phyloP scores from a whole-genome alignment of 2,329 filamentous ascomycete species.

The Aspergillus hortae region DNA sequence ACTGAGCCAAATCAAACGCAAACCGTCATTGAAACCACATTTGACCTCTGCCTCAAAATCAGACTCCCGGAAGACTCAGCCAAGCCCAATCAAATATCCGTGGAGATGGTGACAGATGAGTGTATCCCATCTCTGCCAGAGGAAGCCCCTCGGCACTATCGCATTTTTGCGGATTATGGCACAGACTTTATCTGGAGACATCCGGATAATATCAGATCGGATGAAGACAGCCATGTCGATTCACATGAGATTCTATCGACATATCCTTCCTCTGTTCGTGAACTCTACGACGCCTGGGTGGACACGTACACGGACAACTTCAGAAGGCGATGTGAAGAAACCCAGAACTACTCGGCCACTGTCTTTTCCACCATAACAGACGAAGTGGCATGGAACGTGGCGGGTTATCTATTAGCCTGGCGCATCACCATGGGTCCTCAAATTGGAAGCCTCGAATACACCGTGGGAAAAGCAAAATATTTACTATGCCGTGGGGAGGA shows the following conservation, averaged over 20 bases:
- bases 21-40: slow-evolving; percentile 10
- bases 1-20: neutral
- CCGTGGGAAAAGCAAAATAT: too few relatives aligned
- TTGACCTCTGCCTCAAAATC: slow-evolving; percentile 12
- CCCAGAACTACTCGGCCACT: slow-evolving; percentile 4
- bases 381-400: slow-evolving; percentile 18
- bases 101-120: slow-evolving; percentile 1
- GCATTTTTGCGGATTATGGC: slow-evolving; percentile 17
- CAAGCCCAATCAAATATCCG: neutral
- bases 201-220: slow-evolving; percentile 3
- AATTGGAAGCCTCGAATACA: too few relatives aligned
- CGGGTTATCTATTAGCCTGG: slow-evolving; percentile 21
- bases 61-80: neutral
- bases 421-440: slow-evolving; percentile 11
- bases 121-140: neutral
- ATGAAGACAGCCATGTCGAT: neutral
- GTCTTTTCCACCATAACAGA: slow-evolving; percentile 10
- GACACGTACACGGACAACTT: slow-evolving; percentile 11
- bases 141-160: slow-evolving; percentile 10
- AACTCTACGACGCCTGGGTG: slow-evolving; percentile 16
- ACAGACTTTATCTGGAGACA: slow-evolving; percentile 16
- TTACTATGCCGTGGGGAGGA: too few relatives aligned
- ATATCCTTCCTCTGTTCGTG: slow-evolving; percentile 9
- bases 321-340: slow-evolving; percentile 8
- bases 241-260: slow-evolving; percentile 5